Percentiles rank a stretch among this genome's conserved stretches.
Evolutionary conservation across 2,329 filamentous ascomycete genomes (phyloP).

Genomic region (Cercospora canescens): DNA sequence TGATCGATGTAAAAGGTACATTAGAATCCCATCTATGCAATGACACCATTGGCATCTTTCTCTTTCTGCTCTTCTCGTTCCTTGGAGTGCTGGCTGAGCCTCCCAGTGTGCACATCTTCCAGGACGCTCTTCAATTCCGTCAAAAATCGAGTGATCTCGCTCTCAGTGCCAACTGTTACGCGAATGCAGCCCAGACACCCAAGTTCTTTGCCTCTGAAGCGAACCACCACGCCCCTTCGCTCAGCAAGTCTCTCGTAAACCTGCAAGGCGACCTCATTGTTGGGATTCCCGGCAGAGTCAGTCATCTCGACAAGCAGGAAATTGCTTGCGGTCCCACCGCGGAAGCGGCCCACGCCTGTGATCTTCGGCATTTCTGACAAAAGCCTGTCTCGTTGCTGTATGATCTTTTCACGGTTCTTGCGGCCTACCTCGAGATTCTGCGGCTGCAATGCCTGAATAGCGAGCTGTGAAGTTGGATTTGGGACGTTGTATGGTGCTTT

Average conservation of each 20-base stretch:
- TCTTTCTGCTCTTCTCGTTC: slow-evolving; percentile 48
- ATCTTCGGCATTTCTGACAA: slow-evolving; percentile 71
- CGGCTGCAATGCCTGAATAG: slow-evolving; percentile 67
- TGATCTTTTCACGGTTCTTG: slow-evolving; percentile 66
- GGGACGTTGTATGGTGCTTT: slow-evolving; percentile 97
- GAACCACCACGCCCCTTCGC: slow-evolving; percentile 82
- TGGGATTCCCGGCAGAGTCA: slow-evolving; percentile 68
- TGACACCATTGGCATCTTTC: slow-evolving; percentile 50
- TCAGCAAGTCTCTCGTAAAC: slow-evolving; percentile 87
- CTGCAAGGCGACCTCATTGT: slow-evolving; percentile 73
- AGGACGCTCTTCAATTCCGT: slow-evolving; percentile 61
- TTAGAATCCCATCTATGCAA: slow-evolving; percentile 36
- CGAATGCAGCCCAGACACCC: slow-evolving; percentile 87
- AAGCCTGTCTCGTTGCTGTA: slow-evolving; percentile 75
- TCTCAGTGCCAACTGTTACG: slow-evolving; percentile 88
- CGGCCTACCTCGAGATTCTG: slow-evolving; percentile 73
- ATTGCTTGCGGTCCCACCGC: slow-evolving; percentile 80
- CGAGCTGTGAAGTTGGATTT: slow-evolving; percentile 81
- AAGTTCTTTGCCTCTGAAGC: slow-evolving; percentile 89
- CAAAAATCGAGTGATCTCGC: slow-evolving; percentile 79
- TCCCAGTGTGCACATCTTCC: slow-evolving; percentile 48
- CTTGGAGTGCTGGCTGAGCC: slow-evolving; percentile 29
- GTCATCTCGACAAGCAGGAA: slow-evolving; percentile 91
- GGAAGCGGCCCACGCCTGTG: slow-evolving; percentile 74
- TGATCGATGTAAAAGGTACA: neutral